A percentile compares a stretch with the other conserved stretches of the same genome.
phyloP scores from a whole-genome alignment of 768 basidiomycete genomes.

The Boletus tylopilopsis region DNA sequence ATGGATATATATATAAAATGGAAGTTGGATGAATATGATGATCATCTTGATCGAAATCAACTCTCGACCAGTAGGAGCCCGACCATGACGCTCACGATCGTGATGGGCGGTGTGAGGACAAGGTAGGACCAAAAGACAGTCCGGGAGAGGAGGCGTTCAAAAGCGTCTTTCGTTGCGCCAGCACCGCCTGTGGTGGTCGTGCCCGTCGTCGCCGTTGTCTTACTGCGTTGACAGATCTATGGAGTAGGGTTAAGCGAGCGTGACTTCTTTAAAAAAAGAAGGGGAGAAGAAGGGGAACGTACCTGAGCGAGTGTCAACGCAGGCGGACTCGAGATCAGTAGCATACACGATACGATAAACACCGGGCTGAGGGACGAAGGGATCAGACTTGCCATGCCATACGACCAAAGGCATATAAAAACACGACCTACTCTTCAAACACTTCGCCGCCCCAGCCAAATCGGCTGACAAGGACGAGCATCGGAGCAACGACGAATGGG shows the following conservation, averaged over 20 bases:
- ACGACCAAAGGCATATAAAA: neutral
- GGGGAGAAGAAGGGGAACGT: conserved; percentile 23
- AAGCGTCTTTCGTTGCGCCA: conserved; percentile 34
- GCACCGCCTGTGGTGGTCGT: neutral
- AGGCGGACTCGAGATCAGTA: conserved; percentile 80
- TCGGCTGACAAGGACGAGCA: conserved; percentile 62
- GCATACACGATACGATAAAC: conserved; percentile 79
- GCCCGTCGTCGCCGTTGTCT: neutral
- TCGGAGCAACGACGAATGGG: conserved; percentile 72
- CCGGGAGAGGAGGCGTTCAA: conserved; percentile 85
- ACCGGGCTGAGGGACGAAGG: conserved; percentile 71
- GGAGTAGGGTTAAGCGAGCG: too few relatives aligned
- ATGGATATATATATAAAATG: too few relatives aligned
- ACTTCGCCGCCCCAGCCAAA: conserved; percentile 40
- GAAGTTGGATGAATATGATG: too few relatives aligned
- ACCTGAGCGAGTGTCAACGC: conserved; percentile 70
- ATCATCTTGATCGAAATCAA: too few relatives aligned
- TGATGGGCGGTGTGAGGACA: conserved; percentile 79
- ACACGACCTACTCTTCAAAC: conserved; percentile 80
- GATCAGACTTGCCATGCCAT: neutral
- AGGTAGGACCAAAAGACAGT: conserved; percentile 96
- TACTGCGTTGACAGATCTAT: conserved; percentile 23
- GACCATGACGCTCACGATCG: conserved; percentile 70
- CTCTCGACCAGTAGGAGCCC: conserved; percentile 61
- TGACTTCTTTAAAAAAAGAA: too few relatives aligned